These are phyloP conservation scores for Rhododendron mucronatum DNA, from an alignment of 148 eudicot species.

Conservation along the genomic window DNA sequence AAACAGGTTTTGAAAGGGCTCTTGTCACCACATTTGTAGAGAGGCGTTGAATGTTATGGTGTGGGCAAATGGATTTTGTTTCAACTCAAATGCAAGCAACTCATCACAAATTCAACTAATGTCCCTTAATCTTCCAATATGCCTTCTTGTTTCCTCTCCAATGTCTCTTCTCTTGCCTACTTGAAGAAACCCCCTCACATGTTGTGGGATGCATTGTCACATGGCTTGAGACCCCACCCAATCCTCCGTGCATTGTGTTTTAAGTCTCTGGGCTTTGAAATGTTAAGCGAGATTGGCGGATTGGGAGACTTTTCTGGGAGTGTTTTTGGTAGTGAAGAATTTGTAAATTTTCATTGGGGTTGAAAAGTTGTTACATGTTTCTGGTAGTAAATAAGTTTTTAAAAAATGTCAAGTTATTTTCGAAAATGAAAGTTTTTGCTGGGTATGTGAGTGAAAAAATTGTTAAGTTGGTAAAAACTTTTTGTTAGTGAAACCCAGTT, in stretches of 20 bases:
- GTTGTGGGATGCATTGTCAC: neutral
- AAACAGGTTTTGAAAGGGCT: neutral
- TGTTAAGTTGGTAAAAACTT: too few species aligned
- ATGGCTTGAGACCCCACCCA: constrained; percentile 6
- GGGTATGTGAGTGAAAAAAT: too few species aligned
- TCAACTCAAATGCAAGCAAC: neutral
- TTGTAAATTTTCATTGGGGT: too few species aligned
- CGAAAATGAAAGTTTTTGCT: too few species aligned
- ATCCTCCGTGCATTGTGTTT: neutral
- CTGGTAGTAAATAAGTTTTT: too few species aligned
- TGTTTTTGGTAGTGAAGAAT: too few species aligned
- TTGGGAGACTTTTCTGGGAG: too few species aligned
- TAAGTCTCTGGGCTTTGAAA: neutral
- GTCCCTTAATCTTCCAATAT: neutral
- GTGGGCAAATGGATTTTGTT: neutral
- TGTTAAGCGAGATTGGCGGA: neutral
- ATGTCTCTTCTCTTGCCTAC: neutral
- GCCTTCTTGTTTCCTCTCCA: neutral
- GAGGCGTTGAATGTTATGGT: neutral
- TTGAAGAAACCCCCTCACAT: neutral
- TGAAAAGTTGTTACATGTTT: too few species aligned
- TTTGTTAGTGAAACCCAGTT: too few species aligned
- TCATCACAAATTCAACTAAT: neutral
- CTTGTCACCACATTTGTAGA: neutral
- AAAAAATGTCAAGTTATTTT: too few species aligned